Conservation (phyloP, 768 basidiomycete species). For the Russula sp. region DNA sequence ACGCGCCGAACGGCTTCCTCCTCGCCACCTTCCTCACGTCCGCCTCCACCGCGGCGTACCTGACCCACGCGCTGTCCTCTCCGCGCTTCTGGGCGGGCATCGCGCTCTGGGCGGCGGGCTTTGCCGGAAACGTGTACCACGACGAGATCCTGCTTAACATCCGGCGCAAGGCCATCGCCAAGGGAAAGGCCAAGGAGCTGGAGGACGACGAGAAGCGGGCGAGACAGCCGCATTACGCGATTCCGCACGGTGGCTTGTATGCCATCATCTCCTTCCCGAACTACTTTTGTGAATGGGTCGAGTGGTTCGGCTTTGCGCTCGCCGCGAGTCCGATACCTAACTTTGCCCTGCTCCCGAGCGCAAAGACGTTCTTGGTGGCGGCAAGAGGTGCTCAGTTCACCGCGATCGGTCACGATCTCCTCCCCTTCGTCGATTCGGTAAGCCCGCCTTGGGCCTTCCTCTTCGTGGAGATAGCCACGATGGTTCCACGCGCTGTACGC, state of each 20-base stretch:
- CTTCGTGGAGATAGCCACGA: slow-evolving; percentile 58
- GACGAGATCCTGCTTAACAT: slow-evolving; percentile 87
- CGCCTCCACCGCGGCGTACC: slow-evolving; percentile 39
- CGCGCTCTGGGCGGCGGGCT: slow-evolving; percentile 59
- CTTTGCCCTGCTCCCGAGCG: slow-evolving; percentile 22
- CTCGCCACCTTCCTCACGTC: slow-evolving; percentile 67
- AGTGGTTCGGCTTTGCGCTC: slow-evolving; percentile 86
- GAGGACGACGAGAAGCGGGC: slow-evolving; percentile 1
- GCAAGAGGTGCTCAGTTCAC: not conserved
- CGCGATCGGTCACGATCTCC: slow-evolving; percentile 18
- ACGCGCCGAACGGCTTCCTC: slow-evolving; percentile 61
- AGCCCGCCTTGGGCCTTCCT: slow-evolving; percentile 81
- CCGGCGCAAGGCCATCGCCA: slow-evolving; percentile 50
- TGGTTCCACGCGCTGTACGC: slow-evolving; percentile 75
- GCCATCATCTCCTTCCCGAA: slow-evolving; percentile 81
- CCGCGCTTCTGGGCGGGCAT: slow-evolving; percentile 57
- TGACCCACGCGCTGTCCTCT: slow-evolving; percentile 30
- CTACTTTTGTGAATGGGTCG: slow-evolving; percentile 92
- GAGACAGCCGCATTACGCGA: slow-evolving; percentile 55
- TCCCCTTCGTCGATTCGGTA: slow-evolving; percentile 31
- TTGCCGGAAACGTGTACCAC: slow-evolving; percentile 75
- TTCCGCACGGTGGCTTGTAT: slow-evolving; percentile 77
- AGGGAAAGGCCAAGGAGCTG: slow-evolving; percentile 27
- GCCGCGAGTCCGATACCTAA: slow-evolving; percentile 50
- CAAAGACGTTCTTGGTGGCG: not conserved